phyloP scores from a whole-genome alignment of 805 yeast genomes.

The Isabelozyma gotoi region DNA sequence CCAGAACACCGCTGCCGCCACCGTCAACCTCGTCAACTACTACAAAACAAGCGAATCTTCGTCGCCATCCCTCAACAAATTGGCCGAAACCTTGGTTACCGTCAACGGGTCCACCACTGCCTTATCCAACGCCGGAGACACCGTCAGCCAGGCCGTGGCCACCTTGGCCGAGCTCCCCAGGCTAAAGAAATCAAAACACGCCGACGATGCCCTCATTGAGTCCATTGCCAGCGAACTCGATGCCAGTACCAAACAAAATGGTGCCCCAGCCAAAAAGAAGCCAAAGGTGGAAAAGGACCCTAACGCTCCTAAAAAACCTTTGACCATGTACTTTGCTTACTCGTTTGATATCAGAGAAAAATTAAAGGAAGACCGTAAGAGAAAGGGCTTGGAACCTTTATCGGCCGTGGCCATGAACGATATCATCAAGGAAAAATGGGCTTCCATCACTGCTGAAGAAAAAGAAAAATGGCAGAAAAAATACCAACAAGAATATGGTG shows the following conservation, averaged over 20 bases:
- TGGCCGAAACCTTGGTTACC: conserved; percentile 35
- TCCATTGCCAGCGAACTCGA: conserved; percentile 4
- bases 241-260: conserved; percentile 1
- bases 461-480: conserved; percentile 68
- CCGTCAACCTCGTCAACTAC: conserved; percentile 74
- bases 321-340: conserved; percentile 80
- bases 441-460: conserved; percentile 63
- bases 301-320: conserved; percentile 92
- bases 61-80: conserved; percentile 31
- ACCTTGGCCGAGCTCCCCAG: conserved; percentile 9
- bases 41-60: conserved; percentile 54
- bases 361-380: conserved; percentile 66
- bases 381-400: conserved; percentile 56
- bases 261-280: conserved; percentile 48
- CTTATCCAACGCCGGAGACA: conserved; percentile 4
- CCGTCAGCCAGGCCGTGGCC: conserved; percentile 12
- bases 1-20: conserved; percentile 76
- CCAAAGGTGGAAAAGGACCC: conserved; percentile 67
- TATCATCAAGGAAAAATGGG: conserved; percentile 80
- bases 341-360: conserved; percentile 71
- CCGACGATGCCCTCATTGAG: conserved; percentile 1
- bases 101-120: conserved; percentile 26
- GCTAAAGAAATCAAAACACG: conserved; percentile 21
- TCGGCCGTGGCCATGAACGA: conserved; percentile 77
- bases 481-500: conserved; percentile 47